Percentiles rank a stretch among this genome's conserved stretches.
Evolutionary conservation across 371 early-diverging fungal species (phyloP).

Genomic region (Mucor circinelloides): DNA sequence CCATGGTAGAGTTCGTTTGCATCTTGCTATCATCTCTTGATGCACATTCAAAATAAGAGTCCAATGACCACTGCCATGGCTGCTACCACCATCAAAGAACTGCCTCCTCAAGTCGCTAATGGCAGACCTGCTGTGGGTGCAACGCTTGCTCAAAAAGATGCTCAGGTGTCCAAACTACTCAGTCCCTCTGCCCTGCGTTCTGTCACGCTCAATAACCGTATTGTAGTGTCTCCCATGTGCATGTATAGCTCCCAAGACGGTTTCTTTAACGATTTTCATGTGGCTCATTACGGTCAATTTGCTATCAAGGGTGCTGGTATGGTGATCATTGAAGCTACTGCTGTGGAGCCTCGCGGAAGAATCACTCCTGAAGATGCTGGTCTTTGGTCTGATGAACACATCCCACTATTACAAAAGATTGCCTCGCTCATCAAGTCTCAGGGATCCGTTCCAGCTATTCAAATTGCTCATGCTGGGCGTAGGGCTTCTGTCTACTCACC

Average conservation of each 20-base stretch:
- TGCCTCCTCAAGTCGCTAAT: no score
- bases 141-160: slow-evolving; percentile 11
- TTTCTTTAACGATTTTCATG: slow-evolving; percentile 51
- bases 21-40: no score
- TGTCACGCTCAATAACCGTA: slow-evolving; percentile 69
- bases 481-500: slow-evolving; percentile 73
- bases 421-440: slow-evolving; percentile 66
- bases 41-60: no score
- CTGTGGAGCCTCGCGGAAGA: slow-evolving; percentile 73
- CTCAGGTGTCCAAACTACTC: slow-evolving; percentile 50
- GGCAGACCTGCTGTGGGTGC: slow-evolving; percentile 10
- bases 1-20: no score
- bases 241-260: slow-evolving; percentile 37
- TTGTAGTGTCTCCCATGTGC: slow-evolving; percentile 85
- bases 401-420: slow-evolving; percentile 58
- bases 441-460: slow-evolving; percentile 67
- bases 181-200: slow-evolving; percentile 54
- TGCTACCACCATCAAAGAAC: no score
- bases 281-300: slow-evolving; percentile 70
- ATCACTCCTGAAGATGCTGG: slow-evolving; percentile 74
- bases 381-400: slow-evolving; percentile 79
- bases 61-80: no score
- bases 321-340: slow-evolving; percentile 80
- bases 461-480: slow-evolving; percentile 85
- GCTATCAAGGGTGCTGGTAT: slow-evolving; percentile 77